Evolutionary conservation across 495 filamentous ascomycete genomes (phyloP), one percentile per base, ranked within the genome.

Genomic region (Hypoxylon rickii): DNA sequence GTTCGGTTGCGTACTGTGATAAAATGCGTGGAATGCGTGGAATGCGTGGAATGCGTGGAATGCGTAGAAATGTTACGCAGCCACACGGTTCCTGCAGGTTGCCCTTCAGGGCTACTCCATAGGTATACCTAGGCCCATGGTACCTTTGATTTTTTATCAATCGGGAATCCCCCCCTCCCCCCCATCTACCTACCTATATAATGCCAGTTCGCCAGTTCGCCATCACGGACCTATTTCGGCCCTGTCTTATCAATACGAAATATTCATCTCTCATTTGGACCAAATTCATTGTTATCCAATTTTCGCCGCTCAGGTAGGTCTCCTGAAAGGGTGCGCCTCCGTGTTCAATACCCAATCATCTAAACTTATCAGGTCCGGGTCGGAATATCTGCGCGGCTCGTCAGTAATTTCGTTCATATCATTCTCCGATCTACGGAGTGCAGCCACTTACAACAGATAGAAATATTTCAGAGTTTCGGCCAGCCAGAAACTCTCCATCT

Each of bases 401-500:
- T 65, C 40, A 54, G 43, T 17, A 45, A 42, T 7, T 50, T 3
- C 39, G 18, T 10, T 15, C 8, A 11, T 7, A 41, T 3, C 5
- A 3, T 20, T 2, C 1, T 40, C 15, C 7, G 15, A 18, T 15
- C 2, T 3, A 12, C 21, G 2, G 24, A 20, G 38, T 8, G 32
- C 12, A 48, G 86, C 83, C 16, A 82, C 86, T 70, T 92, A 98
- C 51, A 96, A 78, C 54, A 97, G 68, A 61, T 94, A 97, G 55
- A 96, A 95, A 67, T 97, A 97, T 67, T 97, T 98, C 55, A 96
- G 73, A 13, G 91, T 94, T 72, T 96, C 90, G 4, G 89, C 86
- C 46, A 81, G 67, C 79, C 84, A 87, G 61, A 86, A 87, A 64
- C 78, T 83, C 66, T 84, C 81, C 81, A 83, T 83, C 65, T 73